phyloP scores from a whole-genome alignment of 768 basidiomycete species.

The Panaeolus papilionaceus region DNA sequence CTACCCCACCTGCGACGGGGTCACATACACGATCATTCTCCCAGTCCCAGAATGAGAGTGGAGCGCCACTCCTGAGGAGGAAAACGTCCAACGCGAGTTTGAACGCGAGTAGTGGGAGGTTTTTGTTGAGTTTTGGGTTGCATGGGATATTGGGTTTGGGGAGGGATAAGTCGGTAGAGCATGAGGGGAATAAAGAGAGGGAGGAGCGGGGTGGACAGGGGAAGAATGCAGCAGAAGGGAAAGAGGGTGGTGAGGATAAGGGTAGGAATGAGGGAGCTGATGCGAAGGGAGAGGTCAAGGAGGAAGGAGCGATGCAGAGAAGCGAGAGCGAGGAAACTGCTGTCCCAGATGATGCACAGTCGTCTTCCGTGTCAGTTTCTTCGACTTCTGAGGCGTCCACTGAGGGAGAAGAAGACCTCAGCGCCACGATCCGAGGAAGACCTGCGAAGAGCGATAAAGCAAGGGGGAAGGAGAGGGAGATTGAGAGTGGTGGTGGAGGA shows the following conservation, averaged over 20 bases:
- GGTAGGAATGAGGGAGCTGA: not conserved
- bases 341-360: not conserved
- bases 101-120: conserved; percentile 2
- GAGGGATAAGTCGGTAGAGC: not conserved
- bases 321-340: not conserved
- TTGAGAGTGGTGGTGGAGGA: not conserved
- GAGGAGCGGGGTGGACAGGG: too few relatives aligned
- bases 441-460: conserved; percentile 1
- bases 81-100: conserved; percentile 1
- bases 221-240: not conserved
- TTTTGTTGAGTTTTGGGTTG: conserved; percentile 13
- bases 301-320: not conserved
- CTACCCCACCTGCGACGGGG: not conserved
- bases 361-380: not conserved
- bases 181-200: too few relatives aligned
- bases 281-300: not conserved
- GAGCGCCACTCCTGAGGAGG: not conserved
- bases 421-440: not conserved
- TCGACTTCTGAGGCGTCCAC: not conserved
- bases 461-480: not conserved
- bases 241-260: not conserved
- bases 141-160: conserved; percentile 8
- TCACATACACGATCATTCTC: not conserved
- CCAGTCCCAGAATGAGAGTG: not conserved
- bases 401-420: not conserved